Conservation (phyloP, 2,329 filamentous ascomycete genomes). For the Plenodomus biglobosus region DNA sequence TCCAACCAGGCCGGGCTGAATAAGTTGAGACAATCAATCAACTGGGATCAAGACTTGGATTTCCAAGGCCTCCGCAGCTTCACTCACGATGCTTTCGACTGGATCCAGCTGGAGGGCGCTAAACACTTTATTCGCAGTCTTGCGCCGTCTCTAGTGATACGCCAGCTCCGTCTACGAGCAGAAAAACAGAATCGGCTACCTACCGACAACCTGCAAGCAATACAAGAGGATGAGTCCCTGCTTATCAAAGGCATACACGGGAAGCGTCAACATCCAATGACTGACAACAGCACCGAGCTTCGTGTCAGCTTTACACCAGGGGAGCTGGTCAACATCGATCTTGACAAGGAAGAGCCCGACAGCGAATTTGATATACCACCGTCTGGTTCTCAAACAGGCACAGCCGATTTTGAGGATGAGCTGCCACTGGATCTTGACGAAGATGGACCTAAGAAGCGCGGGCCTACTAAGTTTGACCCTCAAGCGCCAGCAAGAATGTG, state of each 20-base stretch:
- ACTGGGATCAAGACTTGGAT: constrained; percentile 67
- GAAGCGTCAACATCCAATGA: constrained; percentile 69
- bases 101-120: constrained; percentile 76
- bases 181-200: constrained; percentile 19
- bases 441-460: constrained; percentile 49
- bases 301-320: constrained; percentile 76
- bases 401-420: constrained; percentile 40
- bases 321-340: constrained; percentile 74
- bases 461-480: constrained; percentile 62
- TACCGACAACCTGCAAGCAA: constrained; percentile 39
- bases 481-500: constrained; percentile 66
- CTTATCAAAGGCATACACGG: constrained; percentile 69
- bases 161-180: constrained; percentile 53
- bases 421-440: constrained; percentile 33
- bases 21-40: constrained; percentile 55
- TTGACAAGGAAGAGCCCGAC: constrained; percentile 72
- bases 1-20: constrained; percentile 63
- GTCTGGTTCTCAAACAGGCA: constrained; percentile 18
- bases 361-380: constrained; percentile 56
- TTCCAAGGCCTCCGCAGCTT: constrained; percentile 70
- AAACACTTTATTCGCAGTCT: constrained; percentile 82
- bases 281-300: constrained; percentile 74
- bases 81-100: constrained; percentile 78
- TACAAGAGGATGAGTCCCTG: constrained; percentile 52
- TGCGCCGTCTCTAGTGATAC: constrained; percentile 72